These are phyloP conservation scores for Globisporangium barbulae DNA, from an alignment of 352 stramenopile species.

Conservation along the genomic window DNA sequence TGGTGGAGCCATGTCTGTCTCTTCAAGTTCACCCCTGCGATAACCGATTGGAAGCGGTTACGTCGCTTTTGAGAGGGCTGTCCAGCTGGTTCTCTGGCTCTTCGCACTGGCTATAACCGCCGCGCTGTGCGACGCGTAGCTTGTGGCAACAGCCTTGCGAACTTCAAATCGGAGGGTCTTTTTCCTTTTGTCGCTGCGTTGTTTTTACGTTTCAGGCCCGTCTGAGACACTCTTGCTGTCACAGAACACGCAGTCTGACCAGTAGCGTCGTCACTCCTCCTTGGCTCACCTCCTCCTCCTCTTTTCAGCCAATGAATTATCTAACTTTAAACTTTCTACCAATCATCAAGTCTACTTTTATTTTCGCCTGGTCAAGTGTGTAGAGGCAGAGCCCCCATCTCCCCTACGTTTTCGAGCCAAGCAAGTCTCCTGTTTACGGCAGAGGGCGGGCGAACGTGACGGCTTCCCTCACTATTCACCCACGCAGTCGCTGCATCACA, in stretches of 20 bases:
- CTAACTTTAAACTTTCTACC: not conserved
- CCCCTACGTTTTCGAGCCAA: not conserved
- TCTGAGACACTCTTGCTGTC: not conserved
- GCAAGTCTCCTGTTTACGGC: not conserved
- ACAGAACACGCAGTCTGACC: slow-evolving; percentile 1
- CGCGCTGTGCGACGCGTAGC: not conserved
- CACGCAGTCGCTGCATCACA: slow-evolving; percentile 2
- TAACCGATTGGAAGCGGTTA: not conserved
- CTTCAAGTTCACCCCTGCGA: not conserved
- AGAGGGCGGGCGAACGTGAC: not conserved
- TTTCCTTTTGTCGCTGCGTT: not conserved
- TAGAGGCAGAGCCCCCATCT: not conserved
- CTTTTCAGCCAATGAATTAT: slow-evolving; percentile 6
- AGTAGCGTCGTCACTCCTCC: not conserved
- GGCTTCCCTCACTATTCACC: not conserved
- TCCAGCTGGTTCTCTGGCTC: slow-evolving; percentile 11
- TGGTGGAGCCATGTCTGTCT: slow-evolving; percentile 1
- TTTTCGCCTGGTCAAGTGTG: not conserved
- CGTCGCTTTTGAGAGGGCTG: not conserved
- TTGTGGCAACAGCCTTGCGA: slow-evolving; percentile 14
- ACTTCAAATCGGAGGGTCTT: not conserved
- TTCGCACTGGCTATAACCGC: slow-evolving; percentile 13
- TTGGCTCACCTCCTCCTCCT: not conserved
- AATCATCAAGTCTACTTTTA: not conserved
- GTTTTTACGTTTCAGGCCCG: not conserved